Conservation (phyloP, 352 stramenopile genomes). For the Phytophthora colocasiae region DNA sequence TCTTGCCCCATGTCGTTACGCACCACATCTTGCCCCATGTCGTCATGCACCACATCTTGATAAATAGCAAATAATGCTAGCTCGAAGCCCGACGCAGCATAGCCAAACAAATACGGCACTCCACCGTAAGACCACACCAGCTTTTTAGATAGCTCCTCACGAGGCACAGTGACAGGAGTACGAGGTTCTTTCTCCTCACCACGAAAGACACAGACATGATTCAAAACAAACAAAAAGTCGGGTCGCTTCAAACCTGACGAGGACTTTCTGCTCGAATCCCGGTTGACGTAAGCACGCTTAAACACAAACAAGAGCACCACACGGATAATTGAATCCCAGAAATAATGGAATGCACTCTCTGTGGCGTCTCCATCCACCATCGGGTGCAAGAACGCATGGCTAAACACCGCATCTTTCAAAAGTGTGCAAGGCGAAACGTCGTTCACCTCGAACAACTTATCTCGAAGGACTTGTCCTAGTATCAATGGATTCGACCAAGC, state of each 20-base stretch:
- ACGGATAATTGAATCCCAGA: constrained; percentile 9
- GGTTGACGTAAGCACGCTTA: not conserved
- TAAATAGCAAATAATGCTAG: constrained; percentile 7
- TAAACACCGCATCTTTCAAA: not conserved
- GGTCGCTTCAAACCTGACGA: not conserved
- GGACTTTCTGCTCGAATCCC: constrained; percentile 4
- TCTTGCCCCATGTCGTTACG: not conserved
- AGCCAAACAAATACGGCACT: constrained; percentile 20
- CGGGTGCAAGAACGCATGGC: not conserved
- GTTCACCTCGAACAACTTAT: not conserved
- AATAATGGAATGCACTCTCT: not conserved
- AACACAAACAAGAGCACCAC: constrained; percentile 1
- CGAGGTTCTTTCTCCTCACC: constrained; percentile 11
- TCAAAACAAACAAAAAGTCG: constrained; percentile 14
- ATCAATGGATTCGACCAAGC: not conserved
- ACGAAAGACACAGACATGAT: constrained; percentile 17
- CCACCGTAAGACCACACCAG: constrained; percentile 4
- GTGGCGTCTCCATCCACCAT: not conserved
- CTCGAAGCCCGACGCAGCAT: constrained; percentile 13
- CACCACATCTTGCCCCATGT: too few species aligned
- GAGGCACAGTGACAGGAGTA: not conserved
- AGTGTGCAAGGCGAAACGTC: not conserved
- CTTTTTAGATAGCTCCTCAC: not conserved
- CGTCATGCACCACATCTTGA: not conserved
- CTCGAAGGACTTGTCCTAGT: not conserved